A percentile compares a stretch with the other conserved stretches of the same genome.
These are phyloP conservation scores for Camellia japonica DNA, from an alignment of 148 eudicot species.

Conservation along the genomic window DNA sequence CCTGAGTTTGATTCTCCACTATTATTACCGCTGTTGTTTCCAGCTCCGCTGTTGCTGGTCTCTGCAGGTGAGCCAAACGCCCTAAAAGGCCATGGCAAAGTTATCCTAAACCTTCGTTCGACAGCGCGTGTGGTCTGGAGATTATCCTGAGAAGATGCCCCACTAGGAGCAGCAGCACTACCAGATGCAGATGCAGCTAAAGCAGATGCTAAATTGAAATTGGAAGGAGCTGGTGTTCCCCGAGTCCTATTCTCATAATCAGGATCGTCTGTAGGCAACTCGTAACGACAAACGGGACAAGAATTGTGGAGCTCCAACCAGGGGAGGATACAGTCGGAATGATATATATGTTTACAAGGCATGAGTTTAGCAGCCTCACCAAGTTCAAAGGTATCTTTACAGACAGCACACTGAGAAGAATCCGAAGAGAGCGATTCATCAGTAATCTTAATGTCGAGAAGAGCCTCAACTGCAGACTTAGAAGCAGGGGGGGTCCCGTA, in stretches of 20 bases:
- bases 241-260: constrained; percentile 32
- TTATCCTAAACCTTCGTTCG: constrained; percentile 19
- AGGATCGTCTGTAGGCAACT: constrained; percentile 43
- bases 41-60: constrained; percentile 38
- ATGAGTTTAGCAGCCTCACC: constrained; percentile 31
- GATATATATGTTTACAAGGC: constrained; percentile 46
- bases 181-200: background rate
- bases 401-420: constrained; percentile 32
- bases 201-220: background rate
- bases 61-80: constrained; percentile 37
- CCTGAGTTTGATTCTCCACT: constrained; percentile 25
- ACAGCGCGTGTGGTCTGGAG: constrained; percentile 15
- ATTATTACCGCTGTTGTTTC: constrained; percentile 12
- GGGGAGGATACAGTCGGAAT: constrained; percentile 33
- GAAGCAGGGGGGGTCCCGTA: constrained; percentile 35
- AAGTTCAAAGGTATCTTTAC: constrained; percentile 27
- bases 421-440: constrained; percentile 23
- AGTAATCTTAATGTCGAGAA: constrained; percentile 11
- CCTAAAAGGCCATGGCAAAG: constrained; percentile 68
- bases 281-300: constrained; percentile 45
- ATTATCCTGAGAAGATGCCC: constrained; percentile 8
- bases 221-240: background rate
- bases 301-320: constrained; percentile 48
- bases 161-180: constrained; percentile 6
- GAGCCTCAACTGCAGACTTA: constrained; percentile 24